phyloP scores from a whole-genome alignment of 805 yeast genomes.

The Torulaspora indica region DNA sequence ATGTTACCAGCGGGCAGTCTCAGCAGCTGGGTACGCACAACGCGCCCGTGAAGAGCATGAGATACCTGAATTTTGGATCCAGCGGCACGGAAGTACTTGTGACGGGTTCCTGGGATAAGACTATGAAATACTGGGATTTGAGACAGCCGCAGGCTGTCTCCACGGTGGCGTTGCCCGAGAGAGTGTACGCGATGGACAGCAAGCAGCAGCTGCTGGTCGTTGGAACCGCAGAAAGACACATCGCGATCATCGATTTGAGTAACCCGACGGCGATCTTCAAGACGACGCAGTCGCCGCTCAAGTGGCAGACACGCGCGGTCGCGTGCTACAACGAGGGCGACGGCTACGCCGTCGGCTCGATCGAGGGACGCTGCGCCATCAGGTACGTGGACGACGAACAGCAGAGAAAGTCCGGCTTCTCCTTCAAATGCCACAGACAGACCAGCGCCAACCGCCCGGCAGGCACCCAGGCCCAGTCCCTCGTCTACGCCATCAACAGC shows the following conservation, averaged over 20 bases:
- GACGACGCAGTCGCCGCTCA: slow-evolving; percentile 67
- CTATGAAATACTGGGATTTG: slow-evolving; percentile 91
- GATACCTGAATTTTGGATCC: slow-evolving; percentile 83
- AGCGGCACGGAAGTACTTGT: slow-evolving; percentile 72
- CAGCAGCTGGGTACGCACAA: slow-evolving; percentile 85
- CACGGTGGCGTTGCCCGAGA: slow-evolving; percentile 78
- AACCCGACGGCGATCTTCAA: slow-evolving; percentile 81
- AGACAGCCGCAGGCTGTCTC: slow-evolving; percentile 79
- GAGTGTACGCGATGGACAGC: slow-evolving; percentile 86
- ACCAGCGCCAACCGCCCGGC: slow-evolving; percentile 42
- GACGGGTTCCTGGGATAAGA: slow-evolving; percentile 95
- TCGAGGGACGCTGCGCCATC: slow-evolving; percentile 94
- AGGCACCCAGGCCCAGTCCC: slow-evolving; percentile 50
- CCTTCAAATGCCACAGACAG: slow-evolving; percentile 93
- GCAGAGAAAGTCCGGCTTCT: slow-evolving; percentile 68
- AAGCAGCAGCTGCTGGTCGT: slow-evolving; percentile 78
- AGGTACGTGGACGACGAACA: slow-evolving; percentile 84
- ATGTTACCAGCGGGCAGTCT: slow-evolving; percentile 73
- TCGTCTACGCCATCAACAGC: slow-evolving; percentile 73
- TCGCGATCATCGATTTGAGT: slow-evolving; percentile 70
- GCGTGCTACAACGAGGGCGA: slow-evolving; percentile 87
- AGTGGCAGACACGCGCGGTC: slow-evolving; percentile 81
- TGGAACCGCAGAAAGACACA: slow-evolving; percentile 89
- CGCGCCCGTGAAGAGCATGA: slow-evolving; percentile 67
- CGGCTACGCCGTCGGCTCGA: slow-evolving; percentile 88